Conservation (phyloP, 2,329 filamentous ascomycete genomes). For the Dichotomopilus funicola region DNA sequence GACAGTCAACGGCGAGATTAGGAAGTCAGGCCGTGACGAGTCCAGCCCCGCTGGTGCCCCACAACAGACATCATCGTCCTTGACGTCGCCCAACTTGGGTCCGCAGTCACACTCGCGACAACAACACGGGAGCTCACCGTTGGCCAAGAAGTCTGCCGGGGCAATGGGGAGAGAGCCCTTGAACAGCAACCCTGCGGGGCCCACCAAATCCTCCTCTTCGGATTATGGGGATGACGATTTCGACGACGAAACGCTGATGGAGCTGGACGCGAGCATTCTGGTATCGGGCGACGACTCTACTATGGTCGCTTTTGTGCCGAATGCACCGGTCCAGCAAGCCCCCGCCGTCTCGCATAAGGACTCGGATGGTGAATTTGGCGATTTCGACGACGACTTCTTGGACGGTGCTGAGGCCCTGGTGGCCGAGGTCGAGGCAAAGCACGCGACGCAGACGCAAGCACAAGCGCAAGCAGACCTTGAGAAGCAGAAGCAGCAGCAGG, state of each 20-base stretch:
- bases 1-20: slow-evolving; percentile 52
- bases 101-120: slow-evolving; percentile 1
- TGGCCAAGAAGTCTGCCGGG: slow-evolving; percentile 15
- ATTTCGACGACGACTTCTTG: slow-evolving; percentile 57
- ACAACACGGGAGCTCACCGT: slow-evolving; percentile 13
- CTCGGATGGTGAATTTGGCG: slow-evolving; percentile 55
- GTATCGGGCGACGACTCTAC: slow-evolving; percentile 22
- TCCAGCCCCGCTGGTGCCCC: no score
- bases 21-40: slow-evolving; percentile 28
- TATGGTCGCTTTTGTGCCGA: slow-evolving; percentile 7
- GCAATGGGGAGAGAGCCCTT: neutral
- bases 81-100: neutral
- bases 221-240: slow-evolving; percentile 43
- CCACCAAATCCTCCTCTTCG: slow-evolving; percentile 26
- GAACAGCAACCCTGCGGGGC: neutral
- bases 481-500: slow-evolving; percentile 19
- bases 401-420: slow-evolving; percentile 41
- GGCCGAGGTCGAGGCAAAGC: slow-evolving; percentile 29
- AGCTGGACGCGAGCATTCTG: slow-evolving; percentile 42
- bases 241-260: slow-evolving; percentile 53
- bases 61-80: no score
- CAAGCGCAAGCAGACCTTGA: neutral
- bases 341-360: slow-evolving; percentile 12
- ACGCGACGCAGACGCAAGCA: slow-evolving; percentile 9
- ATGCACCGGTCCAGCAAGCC: neutral